phyloP scores from a whole-genome alignment of 2,329 filamentous ascomycete species.

The Xylariaceae sp. region DNA sequence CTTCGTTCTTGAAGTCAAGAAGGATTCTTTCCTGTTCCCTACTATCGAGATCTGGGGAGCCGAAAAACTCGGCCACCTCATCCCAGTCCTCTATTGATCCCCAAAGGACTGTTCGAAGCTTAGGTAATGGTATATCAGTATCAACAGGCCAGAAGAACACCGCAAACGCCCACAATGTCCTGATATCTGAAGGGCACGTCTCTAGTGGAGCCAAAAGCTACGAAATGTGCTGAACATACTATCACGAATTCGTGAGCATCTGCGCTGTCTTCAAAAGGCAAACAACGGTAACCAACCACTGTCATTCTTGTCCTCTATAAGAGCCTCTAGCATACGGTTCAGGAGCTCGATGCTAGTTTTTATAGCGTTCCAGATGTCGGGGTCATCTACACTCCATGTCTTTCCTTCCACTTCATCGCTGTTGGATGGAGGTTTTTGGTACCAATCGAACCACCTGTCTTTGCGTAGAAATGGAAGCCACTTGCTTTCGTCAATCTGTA shows the following conservation, averaged over 20 bases:
- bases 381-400: slow-evolving; percentile 9
- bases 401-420: not conserved
- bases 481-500: slow-evolving; percentile 1
- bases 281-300: too few relatives aligned
- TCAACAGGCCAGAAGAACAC: not conserved
- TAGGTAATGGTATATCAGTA: not conserved
- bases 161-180: not conserved
- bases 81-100: not conserved
- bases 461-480: slow-evolving; percentile 7
- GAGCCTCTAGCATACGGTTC: not conserved
- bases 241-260: not conserved
- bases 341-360: not conserved
- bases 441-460: slow-evolving; percentile 8
- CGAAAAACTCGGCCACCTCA: not conserved
- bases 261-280: not conserved
- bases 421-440: not conserved
- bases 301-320: not conserved
- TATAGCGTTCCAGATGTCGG: not conserved
- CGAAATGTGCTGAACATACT: not conserved
- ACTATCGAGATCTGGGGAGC: not conserved
- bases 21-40: not conserved
- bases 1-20: too few relatives aligned
- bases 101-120: not conserved
- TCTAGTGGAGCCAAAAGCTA: not conserved
- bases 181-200: not conserved